Conservation (phyloP, 2,329 filamentous ascomycete genomes). For the Lecanosticta acicola region DNA sequence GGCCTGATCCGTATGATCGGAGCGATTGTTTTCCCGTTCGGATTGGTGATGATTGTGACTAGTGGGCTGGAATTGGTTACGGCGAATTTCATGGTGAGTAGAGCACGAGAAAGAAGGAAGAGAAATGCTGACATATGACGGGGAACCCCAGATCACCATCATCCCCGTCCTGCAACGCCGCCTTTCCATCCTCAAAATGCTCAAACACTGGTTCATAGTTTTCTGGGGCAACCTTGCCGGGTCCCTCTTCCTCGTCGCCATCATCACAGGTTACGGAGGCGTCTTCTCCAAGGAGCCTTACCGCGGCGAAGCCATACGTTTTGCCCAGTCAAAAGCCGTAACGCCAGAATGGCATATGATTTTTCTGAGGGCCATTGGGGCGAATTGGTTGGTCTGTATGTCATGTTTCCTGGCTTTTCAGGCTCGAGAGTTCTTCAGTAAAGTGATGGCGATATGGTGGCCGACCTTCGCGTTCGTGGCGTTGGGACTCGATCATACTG, state of each 20-base stretch:
- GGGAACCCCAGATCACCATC: slow-evolving; percentile 37
- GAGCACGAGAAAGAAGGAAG: background rate
- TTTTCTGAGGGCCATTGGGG: slow-evolving; percentile 50
- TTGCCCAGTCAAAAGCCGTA: slow-evolving; percentile 47
- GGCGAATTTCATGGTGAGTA: slow-evolving; percentile 27
- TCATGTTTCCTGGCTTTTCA: slow-evolving; percentile 47
- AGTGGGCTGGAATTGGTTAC: slow-evolving; percentile 34
- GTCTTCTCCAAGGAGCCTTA: slow-evolving; percentile 37
- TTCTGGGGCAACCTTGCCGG: slow-evolving; percentile 33
- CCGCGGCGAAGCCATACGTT: slow-evolving; percentile 40
- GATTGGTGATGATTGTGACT: slow-evolving; percentile 29
- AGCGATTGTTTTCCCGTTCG: slow-evolving; percentile 34
- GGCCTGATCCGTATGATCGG: slow-evolving; percentile 31
- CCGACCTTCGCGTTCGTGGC: slow-evolving; percentile 19
- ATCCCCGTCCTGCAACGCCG: slow-evolving; percentile 42
- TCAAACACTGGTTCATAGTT: slow-evolving; percentile 27
- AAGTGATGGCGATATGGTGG: slow-evolving; percentile 51
- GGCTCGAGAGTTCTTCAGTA: slow-evolving; percentile 48
- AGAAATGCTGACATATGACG: background rate
- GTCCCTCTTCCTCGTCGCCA: slow-evolving; percentile 28
- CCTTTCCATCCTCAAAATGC: slow-evolving; percentile 22
- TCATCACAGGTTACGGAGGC: slow-evolving; percentile 29
- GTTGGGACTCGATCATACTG: slow-evolving; percentile 47
- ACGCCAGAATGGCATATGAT: slow-evolving; percentile 48
- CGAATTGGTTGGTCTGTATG: slow-evolving; percentile 55